Evolutionary conservation across 331 rosid species (phyloP).

Genomic region (Saraca asoca): DNA sequence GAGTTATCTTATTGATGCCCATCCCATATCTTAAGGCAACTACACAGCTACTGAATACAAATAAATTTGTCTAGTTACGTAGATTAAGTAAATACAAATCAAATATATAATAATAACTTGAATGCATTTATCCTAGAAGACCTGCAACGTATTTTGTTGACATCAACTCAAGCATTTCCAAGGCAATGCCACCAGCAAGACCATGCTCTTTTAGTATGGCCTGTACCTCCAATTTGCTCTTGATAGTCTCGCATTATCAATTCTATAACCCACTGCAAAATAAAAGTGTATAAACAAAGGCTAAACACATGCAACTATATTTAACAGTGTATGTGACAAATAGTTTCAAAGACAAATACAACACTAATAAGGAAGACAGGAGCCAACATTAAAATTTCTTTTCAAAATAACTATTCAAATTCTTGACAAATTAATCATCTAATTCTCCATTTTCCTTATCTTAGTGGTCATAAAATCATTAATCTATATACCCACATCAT

Average conservation of each 20-base stretch:
- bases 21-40: no score
- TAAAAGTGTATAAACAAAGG: slow-evolving; percentile 20
- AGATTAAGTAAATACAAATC: slow-evolving; percentile 29
- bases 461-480: slow-evolving; percentile 2
- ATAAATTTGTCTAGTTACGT: no score
- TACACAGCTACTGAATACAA: slow-evolving; percentile 30
- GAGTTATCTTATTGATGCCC: no score
- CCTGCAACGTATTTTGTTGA: slow-evolving; percentile 10
- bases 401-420: slow-evolving; percentile 1
- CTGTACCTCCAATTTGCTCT: slow-evolving; percentile 87
- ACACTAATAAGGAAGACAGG: neutral
- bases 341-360: no score
- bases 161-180: slow-evolving; percentile 23
- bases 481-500: slow-evolving; percentile 67
- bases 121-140: slow-evolving; percentile 1
- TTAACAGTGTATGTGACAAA: neutral
- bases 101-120: slow-evolving; percentile 3
- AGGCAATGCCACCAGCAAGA: slow-evolving; percentile 24
- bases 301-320: slow-evolving; percentile 10
- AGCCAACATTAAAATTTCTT: neutral
- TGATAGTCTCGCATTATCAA: slow-evolving; percentile 64
- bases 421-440: neutral
- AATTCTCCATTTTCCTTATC: neutral
- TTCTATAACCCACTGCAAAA: slow-evolving; percentile 87
- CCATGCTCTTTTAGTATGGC: slow-evolving; percentile 56